A percentile compares a stretch with the other conserved stretches of the same genome.
These are phyloP conservation scores for Nosema muscidifuracis DNA, from an alignment of 371 early-diverging fungal species.

Conservation along the genomic window DNA sequence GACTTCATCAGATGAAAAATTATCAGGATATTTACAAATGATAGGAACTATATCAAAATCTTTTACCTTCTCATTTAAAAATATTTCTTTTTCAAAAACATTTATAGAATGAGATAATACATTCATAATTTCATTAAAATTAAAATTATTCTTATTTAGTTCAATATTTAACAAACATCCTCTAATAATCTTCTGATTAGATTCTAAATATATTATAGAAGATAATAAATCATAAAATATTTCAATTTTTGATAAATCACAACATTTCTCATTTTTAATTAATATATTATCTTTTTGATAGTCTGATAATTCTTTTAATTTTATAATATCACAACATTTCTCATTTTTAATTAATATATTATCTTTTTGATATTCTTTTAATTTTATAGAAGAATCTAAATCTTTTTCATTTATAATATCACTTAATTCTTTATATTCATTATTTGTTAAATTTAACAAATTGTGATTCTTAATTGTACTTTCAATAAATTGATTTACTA, in stretches of 20 bases:
- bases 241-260: too few species aligned
- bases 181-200: constrained; percentile 6
- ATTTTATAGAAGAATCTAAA: neutral
- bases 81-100: constrained; percentile 25
- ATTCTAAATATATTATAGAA: neutral
- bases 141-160: constrained; percentile 16
- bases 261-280: too few species aligned
- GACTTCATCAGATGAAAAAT: constrained; percentile 1
- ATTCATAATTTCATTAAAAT: constrained; percentile 7
- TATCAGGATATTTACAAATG: constrained; percentile 22
- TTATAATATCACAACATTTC: too few species aligned
- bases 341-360: too few species aligned
- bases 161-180: neutral
- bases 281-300: too few species aligned
- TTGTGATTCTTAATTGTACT: constrained; percentile 11
- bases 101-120: constrained; percentile 22
- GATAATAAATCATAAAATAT: too few species aligned
- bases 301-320: too few species aligned
- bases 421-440: neutral
- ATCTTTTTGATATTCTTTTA: too few species aligned
- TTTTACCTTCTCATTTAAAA: neutral
- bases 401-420: neutral
- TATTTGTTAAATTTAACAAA: neutral
- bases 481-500: constrained; percentile 2
- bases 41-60: constrained; percentile 4